Evolutionary conservation across 352 stramenopile species (phyloP).

Genomic region (Pythium phragmitis): DNA sequence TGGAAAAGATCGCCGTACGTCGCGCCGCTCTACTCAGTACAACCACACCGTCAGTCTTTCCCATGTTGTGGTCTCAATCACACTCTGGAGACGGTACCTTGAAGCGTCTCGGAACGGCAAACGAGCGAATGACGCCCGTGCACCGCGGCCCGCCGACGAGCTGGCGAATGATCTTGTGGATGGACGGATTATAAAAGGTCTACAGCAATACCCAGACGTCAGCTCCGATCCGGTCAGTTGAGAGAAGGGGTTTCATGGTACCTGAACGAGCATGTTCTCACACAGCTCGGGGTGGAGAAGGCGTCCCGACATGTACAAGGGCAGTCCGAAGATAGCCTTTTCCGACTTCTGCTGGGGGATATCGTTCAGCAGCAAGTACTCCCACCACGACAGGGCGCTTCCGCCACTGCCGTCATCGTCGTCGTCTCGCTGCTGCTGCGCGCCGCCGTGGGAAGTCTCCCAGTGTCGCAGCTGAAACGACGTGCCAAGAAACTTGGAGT

Average conservation of each 20-base stretch:
- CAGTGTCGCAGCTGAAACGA: conserved; percentile 58
- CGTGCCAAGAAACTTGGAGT: conserved; percentile 87
- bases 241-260: conserved; percentile 9
- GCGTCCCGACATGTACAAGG: conserved; percentile 82
- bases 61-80: not conserved
- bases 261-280: conserved; percentile 85
- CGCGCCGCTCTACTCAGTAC: conserved; percentile 22
- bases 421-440: not conserved
- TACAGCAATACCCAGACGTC: conserved; percentile 22
- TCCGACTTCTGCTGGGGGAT: conserved; percentile 58
- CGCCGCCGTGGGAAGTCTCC: not conserved
- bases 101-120: conserved; percentile 42
- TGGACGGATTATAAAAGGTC: conserved; percentile 84
- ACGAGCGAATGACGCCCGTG: conserved; percentile 73
- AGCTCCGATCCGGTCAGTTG: not conserved
- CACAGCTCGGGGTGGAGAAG: conserved; percentile 81
- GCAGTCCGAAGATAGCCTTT: conserved; percentile 76
- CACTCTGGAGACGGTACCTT: conserved; percentile 32
- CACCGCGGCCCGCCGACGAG: conserved; percentile 72
- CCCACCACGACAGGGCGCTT: conserved; percentile 53
- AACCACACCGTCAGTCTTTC: not conserved
- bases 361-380: conserved; percentile 66
- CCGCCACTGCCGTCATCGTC: conserved; percentile 20
- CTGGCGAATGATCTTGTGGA: conserved; percentile 84
- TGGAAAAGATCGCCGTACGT: conserved; percentile 71